Conservation (phyloP, 1,284 basidiomycete genomes). For the Sporisorium graminicola region DNA sequence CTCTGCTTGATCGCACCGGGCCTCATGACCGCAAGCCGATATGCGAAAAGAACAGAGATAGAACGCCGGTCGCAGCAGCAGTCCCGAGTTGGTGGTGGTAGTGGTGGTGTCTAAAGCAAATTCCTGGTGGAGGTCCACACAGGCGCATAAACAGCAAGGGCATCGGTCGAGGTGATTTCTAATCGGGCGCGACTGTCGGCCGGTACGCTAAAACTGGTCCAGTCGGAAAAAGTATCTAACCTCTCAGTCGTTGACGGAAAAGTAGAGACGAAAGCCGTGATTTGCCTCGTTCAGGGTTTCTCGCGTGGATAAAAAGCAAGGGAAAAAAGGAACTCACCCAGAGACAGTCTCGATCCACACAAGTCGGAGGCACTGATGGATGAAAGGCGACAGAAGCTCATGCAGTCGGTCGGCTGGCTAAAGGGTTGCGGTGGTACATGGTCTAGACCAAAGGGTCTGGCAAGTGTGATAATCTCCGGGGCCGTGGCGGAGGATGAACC, state of each 20-base stretch:
- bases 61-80: neutral
- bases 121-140: neutral
- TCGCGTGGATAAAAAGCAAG: conserved; percentile 12
- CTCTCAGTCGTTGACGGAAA: no score
- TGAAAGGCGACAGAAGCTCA: no score
- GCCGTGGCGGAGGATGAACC: neutral
- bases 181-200: neutral
- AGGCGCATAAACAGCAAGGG: neutral
- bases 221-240: neutral
- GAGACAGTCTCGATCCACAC: no score
- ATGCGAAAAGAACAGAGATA: neutral
- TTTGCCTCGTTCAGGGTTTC: conserved; percentile 8
- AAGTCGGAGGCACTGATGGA: no score
- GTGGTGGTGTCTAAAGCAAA: no score
- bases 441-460: neutral
- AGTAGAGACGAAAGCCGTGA: neutral
- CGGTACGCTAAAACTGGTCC: neutral
- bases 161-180: neutral
- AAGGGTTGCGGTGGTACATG: no score
- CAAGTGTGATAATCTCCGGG: neutral
- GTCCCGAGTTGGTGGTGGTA: conserved; percentile 2
- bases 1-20: conserved; percentile 37
- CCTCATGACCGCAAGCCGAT: conserved; percentile 25
- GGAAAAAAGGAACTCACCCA: no score
- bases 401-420: no score